Percentiles rank a stretch among this genome's conserved stretches.
Conservation (phyloP, 2,329 filamentous ascomycete genomes). For the Huntiella abstrusa region DNA sequence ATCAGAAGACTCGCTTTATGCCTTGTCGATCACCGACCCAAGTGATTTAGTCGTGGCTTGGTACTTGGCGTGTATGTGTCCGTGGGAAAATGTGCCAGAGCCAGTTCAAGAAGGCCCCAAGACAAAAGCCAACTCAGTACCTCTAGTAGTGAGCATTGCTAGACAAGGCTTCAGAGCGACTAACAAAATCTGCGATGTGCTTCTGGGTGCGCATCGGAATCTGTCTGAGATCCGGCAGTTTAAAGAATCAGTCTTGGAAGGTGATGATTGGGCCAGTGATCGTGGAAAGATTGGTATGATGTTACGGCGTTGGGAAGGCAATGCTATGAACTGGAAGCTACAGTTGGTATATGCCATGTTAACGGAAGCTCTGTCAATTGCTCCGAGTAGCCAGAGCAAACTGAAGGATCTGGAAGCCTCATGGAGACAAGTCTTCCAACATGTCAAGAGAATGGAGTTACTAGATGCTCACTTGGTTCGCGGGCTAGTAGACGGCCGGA, state of each 20-base stretch:
- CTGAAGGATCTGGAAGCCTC: constrained; percentile 14
- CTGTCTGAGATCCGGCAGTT: constrained; percentile 41
- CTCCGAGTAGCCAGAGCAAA: constrained; percentile 17
- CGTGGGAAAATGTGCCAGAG: constrained; percentile 41
- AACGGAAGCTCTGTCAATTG: constrained; percentile 32
- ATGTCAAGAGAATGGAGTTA: constrained; percentile 34
- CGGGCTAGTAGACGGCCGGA: constrained; percentile 54
- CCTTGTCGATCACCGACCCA: constrained; percentile 38
- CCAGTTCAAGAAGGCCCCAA: constrained; percentile 28
- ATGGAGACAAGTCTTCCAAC: constrained; percentile 22
- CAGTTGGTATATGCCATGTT: constrained; percentile 52
- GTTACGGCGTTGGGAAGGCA: constrained; percentile 50
- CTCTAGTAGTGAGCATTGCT: constrained; percentile 40
- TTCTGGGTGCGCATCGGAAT: constrained; percentile 46
- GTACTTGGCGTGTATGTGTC: constrained; percentile 55
- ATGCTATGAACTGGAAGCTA: constrained; percentile 45
- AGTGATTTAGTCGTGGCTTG: constrained; percentile 57
- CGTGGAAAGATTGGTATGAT: constrained; percentile 55
- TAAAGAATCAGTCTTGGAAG: constrained; percentile 34
- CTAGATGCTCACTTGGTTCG: constrained; percentile 39
- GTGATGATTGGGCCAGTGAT: constrained; percentile 26
- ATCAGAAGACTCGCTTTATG: constrained; percentile 28
- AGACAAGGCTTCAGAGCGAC: constrained; percentile 63
- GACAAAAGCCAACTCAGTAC: constrained; percentile 25
- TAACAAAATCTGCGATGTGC: constrained; percentile 53